A percentile compares a stretch with the other conserved stretches of the same genome.
Conservation (phyloP, 495 filamentous ascomycete genomes). For the Diplogelasinospora grovesii region DNA sequence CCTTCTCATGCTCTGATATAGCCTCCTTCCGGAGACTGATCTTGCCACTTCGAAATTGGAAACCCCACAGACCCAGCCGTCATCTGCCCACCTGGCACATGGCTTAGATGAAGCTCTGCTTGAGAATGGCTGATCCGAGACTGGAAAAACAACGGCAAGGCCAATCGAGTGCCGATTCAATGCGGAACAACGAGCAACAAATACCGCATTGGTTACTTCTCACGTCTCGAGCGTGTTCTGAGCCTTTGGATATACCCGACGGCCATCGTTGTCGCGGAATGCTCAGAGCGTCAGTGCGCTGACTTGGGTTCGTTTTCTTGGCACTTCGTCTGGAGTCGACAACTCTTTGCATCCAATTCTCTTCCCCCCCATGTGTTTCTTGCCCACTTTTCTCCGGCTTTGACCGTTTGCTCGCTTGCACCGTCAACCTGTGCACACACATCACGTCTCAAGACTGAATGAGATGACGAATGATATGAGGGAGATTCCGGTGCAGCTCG, state of each 20-base stretch:
- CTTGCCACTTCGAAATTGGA: constrained; percentile 3
- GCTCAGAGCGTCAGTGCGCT: constrained; percentile 21
- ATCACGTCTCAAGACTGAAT: background rate
- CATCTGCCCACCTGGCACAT: constrained; percentile 11
- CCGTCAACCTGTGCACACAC: constrained; percentile 6
- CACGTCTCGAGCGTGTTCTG: background rate
- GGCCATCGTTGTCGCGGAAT: constrained; percentile 3
- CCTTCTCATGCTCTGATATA: constrained; percentile 4
- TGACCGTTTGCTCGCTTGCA: background rate
- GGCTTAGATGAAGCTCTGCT: background rate
- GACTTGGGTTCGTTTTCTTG: constrained; percentile 5
- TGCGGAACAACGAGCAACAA: constrained; percentile 9
- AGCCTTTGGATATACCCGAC: background rate
- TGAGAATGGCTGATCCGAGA: constrained; percentile 13
- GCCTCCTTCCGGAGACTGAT: constrained; percentile 4
- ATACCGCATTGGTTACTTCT: constrained; percentile 15
- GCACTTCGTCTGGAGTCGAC: constrained; percentile 4
- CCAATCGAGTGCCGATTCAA: constrained; percentile 4
- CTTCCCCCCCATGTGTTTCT: background rate
- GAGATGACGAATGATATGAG: constrained; percentile 4
- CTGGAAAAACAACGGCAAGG: constrained; percentile 3
- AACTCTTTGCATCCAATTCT: background rate
- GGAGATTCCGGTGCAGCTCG: constrained; percentile 8
- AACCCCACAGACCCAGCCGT: constrained; percentile 8
- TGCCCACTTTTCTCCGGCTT: background rate